Evolutionary conservation across 2,329 filamentous ascomycete genomes (phyloP).

Genomic region (Colletotrichum kahawae): DNA sequence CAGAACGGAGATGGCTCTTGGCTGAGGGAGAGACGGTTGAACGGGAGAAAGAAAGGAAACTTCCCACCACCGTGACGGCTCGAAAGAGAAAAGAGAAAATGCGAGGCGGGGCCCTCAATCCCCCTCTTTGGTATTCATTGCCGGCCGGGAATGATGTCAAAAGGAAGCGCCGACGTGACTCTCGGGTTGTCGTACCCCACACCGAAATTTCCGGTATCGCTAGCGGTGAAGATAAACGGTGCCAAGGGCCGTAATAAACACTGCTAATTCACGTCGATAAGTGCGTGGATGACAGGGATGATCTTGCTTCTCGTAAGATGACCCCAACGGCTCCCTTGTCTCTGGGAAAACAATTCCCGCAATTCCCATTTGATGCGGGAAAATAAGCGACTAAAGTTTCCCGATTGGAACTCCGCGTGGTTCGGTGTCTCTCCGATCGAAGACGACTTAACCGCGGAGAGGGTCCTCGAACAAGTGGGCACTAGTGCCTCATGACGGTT

Average conservation of each 20-base stretch:
- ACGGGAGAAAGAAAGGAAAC: neutral
- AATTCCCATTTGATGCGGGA: neutral
- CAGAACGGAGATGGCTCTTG: neutral
- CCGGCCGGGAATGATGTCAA: conserved; percentile 1
- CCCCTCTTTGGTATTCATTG: neutral
- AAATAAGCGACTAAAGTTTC: neutral
- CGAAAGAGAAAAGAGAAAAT: neutral
- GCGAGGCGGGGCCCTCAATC: neutral
- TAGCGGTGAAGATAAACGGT: conserved; percentile 10
- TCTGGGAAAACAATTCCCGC: conserved; percentile 3
- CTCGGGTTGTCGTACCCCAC: conserved; percentile 1
- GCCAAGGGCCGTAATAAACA: neutral
- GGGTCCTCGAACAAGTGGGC: neutral
- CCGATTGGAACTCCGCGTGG: neutral
- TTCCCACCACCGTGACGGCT: neutral
- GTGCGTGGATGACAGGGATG: conserved; percentile 2
- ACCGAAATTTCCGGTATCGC: conserved; percentile 20
- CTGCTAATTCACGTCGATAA: neutral
- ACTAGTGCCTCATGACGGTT: neutral
- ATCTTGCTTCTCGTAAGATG: conserved; percentile 5
- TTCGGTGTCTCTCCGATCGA: neutral
- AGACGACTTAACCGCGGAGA: neutral
- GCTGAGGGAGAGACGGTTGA: neutral
- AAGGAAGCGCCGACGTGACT: neutral
- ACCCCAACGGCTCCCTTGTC: neutral